phyloP scores from a whole-genome alignment of 495 filamentous ascomycete genomes.

The Trichoderma parareesei region DNA sequence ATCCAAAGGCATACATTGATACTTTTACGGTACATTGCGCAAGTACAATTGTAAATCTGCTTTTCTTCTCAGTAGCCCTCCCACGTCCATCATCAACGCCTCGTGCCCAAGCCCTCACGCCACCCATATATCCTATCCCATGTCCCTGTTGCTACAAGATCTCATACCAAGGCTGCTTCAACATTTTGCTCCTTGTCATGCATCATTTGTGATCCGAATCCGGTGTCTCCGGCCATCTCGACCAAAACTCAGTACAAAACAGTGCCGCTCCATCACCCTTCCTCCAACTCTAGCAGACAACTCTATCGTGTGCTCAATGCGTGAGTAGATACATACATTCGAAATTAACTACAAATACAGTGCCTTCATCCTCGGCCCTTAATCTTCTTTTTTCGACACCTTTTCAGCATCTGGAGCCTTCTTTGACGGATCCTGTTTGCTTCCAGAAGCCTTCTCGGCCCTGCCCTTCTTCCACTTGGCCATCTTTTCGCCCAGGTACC shows the following conservation, averaged over 20 bases:
- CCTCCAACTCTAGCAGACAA: not conserved
- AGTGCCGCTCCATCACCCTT: not conserved
- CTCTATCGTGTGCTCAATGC: not conserved
- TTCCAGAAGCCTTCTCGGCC: not conserved
- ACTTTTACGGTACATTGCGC: not conserved
- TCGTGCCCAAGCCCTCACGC: not conserved
- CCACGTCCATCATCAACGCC: not conserved
- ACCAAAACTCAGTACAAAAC: not conserved
- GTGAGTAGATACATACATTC: not conserved
- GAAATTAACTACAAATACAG: no score
- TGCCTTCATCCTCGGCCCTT: not conserved
- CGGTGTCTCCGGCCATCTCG: not conserved
- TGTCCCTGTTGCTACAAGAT: not conserved
- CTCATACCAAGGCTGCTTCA: not conserved
- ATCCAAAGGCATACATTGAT: not conserved
- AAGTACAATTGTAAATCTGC: not conserved
- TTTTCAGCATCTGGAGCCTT: not conserved
- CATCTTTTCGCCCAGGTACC: constrained; percentile 79
- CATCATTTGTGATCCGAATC: not conserved
- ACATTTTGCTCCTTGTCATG: not conserved
- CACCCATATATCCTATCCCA: not conserved
- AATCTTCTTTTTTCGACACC: not conserved
- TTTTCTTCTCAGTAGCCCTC: not conserved
- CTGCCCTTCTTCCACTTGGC: constrained; percentile 54
- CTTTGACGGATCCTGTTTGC: not conserved